These are phyloP conservation scores for Pseudogymnoascus verrucosus DNA, from an alignment of 2,329 filamentous ascomycete genomes.

Conservation along the genomic window DNA sequence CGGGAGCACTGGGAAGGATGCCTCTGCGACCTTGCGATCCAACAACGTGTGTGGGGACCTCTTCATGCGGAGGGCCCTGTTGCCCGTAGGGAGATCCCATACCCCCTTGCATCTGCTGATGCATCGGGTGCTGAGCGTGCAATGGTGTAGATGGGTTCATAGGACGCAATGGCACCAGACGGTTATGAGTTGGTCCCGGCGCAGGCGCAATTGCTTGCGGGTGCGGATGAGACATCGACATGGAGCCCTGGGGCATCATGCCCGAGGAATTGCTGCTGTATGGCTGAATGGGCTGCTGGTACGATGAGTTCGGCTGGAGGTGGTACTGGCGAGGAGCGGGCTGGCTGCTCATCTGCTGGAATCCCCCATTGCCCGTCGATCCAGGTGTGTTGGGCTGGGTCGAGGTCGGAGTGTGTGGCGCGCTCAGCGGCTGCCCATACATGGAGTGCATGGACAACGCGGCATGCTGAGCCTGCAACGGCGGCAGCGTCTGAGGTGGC, in stretches of 20 bases:
- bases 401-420: constrained; percentile 50
- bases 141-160: constrained; percentile 58
- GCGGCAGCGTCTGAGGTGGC: constrained; percentile 48
- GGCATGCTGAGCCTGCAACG: constrained; percentile 43
- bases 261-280: constrained; percentile 45
- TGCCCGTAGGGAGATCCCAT: constrained; percentile 54
- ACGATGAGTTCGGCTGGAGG: constrained; percentile 17
- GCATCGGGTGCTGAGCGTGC: constrained; percentile 23
- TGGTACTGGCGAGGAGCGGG: constrained; percentile 18
- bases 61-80: constrained; percentile 48
- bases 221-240: constrained; percentile 62
- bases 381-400: constrained; percentile 56
- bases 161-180: constrained; percentile 53
- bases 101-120: constrained; percentile 37
- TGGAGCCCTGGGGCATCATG: constrained; percentile 61
- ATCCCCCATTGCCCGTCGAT: constrained; percentile 43
- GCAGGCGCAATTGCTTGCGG: constrained; percentile 71
- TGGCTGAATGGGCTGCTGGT: constrained; percentile 22
- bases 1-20: constrained; percentile 84
- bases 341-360: constrained; percentile 44
- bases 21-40: constrained; percentile 89
- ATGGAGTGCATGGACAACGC: constrained; percentile 42
- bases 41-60: constrained; percentile 81
- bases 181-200: constrained; percentile 46
- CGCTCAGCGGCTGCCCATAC: constrained; percentile 48